phyloP scores from a whole-genome alignment of 2,329 filamentous ascomycete genomes.

The Mycosphaerella sp. region DNA sequence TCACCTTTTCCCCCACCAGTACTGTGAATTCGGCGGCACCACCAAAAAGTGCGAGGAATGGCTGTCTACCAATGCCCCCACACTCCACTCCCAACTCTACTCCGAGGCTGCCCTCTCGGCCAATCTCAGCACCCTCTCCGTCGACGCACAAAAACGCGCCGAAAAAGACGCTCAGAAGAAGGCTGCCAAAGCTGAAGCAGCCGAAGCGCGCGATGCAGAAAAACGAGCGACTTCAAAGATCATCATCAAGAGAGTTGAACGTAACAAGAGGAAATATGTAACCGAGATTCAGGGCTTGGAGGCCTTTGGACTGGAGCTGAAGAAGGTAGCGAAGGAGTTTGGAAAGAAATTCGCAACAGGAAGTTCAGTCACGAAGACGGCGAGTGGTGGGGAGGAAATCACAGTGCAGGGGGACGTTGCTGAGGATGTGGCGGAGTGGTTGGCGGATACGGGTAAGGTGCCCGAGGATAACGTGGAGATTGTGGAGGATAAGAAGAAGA shows the following conservation, averaged over 20 bases:
- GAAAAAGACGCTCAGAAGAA: slow-evolving; percentile 97
- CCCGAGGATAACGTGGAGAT: slow-evolving; percentile 93
- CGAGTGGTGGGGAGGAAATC: slow-evolving; percentile 78
- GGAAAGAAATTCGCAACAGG: slow-evolving; percentile 99
- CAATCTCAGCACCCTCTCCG: slow-evolving; percentile 75
- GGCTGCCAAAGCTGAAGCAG: slow-evolving; percentile 83
- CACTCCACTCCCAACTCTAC: slow-evolving; percentile 73
- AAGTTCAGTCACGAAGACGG: slow-evolving; percentile 78
- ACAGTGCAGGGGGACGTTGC: slow-evolving; percentile 96
- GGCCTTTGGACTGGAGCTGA: slow-evolving; percentile 82
- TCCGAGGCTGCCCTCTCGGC: slow-evolving; percentile 69
- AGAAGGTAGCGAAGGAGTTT: slow-evolving; percentile 74
- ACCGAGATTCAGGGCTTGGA: slow-evolving; percentile 89
- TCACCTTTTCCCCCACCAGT: slow-evolving; percentile 48
- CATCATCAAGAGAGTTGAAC: slow-evolving; percentile 91
- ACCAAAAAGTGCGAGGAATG: slow-evolving; percentile 97
- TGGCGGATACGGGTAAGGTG: slow-evolving; percentile 80
- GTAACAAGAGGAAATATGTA: slow-evolving; percentile 96
- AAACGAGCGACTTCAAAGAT: slow-evolving; percentile 76
- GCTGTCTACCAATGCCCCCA: slow-evolving; percentile 68
- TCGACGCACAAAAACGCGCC: slow-evolving; percentile 89
- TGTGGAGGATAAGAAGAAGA: slow-evolving; percentile 95
- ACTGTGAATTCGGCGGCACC: slow-evolving; percentile 97
- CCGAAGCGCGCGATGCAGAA: slow-evolving; percentile 75
- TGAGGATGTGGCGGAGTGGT: slow-evolving; percentile 86